Conservation (phyloP, 148 eudicot genomes). For the Oxyria digyna region DNA sequence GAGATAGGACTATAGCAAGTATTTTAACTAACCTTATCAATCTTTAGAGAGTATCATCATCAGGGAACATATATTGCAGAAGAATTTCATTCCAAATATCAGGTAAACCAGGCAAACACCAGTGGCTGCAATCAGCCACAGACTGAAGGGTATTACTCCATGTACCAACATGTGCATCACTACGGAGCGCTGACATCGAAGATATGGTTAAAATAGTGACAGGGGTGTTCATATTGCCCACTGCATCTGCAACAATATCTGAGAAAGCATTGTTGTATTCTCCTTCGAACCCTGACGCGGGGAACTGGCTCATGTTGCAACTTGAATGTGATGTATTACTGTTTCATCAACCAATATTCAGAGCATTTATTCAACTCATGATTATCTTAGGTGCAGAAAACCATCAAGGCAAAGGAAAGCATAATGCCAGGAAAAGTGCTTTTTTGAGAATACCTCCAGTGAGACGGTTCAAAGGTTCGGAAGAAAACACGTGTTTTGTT, state of each 20-base stretch:
- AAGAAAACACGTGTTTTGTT: constrained; percentile 43
- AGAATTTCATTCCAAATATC: constrained; percentile 63
- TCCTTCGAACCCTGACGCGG: constrained; percentile 24
- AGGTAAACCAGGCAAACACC: constrained; percentile 76
- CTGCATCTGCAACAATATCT: constrained; percentile 27
- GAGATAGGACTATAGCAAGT: too few species aligned
- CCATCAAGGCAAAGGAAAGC: neutral
- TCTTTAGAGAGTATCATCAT: constrained; percentile 14
- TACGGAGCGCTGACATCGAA: constrained; percentile 43
- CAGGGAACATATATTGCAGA: constrained; percentile 28
- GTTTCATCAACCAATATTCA: constrained; percentile 14
- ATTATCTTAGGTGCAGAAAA: neutral
- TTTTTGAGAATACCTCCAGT: constrained; percentile 38
- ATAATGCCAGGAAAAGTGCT: neutral
- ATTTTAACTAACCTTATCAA: constrained; percentile 12
- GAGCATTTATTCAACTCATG: neutral
- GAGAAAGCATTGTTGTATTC: constrained; percentile 31
- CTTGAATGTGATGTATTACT: constrained; percentile 29
- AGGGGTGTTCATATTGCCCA: constrained; percentile 31
- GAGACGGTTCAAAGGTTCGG: constrained; percentile 63
- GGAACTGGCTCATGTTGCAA: constrained; percentile 42
- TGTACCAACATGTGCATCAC: constrained; percentile 63
- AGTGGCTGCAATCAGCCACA: constrained; percentile 63
- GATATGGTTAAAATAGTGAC: constrained; percentile 49
- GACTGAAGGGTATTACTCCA: constrained; percentile 48